Conservation (phyloP, 495 filamentous ascomycete genomes). For the Penicillium riverlandense region DNA sequence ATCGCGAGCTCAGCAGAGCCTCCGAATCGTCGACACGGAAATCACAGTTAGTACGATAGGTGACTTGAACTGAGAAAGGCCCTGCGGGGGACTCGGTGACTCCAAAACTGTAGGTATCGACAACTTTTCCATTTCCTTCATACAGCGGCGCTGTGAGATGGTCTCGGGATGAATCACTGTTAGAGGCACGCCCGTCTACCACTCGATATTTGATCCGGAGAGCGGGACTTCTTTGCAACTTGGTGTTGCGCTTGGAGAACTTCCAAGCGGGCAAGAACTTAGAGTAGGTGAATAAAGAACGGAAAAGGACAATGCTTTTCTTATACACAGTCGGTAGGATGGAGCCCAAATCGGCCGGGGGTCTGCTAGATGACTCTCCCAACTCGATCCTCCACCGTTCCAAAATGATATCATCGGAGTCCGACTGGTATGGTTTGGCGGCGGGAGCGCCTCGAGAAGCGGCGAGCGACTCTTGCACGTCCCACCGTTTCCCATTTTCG, state of each 20-base stretch:
- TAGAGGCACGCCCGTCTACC: slow-evolving; percentile 46
- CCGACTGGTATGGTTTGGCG: slow-evolving; percentile 22
- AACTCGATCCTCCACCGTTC: slow-evolving; percentile 88
- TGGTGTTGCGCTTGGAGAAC: slow-evolving; percentile 66
- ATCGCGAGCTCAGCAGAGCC: slow-evolving; percentile 86
- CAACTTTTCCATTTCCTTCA: slow-evolving; percentile 55
- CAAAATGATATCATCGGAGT: slow-evolving; percentile 63
- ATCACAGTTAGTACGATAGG: slow-evolving; percentile 79
- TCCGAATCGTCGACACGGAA: slow-evolving; percentile 91
- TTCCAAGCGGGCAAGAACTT: slow-evolving; percentile 85
- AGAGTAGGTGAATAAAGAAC: slow-evolving; percentile 79
- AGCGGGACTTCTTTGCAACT: slow-evolving; percentile 55
- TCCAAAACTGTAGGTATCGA: slow-evolving; percentile 70
- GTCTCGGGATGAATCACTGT: slow-evolving; percentile 43
- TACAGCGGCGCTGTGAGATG: slow-evolving; percentile 65
- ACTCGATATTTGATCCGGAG: slow-evolving; percentile 73
- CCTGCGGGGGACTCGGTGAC: slow-evolving; percentile 81
- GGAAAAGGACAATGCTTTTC: slow-evolving; percentile 87
- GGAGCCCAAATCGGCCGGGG: slow-evolving; percentile 55
- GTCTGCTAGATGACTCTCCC: slow-evolving; percentile 47
- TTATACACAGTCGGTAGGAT: slow-evolving; percentile 89
- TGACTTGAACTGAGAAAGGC: slow-evolving; percentile 69
- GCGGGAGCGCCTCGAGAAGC: slow-evolving; percentile 38
- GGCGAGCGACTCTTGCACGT: slow-evolving; percentile 77
- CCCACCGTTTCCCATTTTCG: slow-evolving; percentile 84